Conservation (phyloP, 768 basidiomycete species). For the Rossbeevera mucosa region DNA sequence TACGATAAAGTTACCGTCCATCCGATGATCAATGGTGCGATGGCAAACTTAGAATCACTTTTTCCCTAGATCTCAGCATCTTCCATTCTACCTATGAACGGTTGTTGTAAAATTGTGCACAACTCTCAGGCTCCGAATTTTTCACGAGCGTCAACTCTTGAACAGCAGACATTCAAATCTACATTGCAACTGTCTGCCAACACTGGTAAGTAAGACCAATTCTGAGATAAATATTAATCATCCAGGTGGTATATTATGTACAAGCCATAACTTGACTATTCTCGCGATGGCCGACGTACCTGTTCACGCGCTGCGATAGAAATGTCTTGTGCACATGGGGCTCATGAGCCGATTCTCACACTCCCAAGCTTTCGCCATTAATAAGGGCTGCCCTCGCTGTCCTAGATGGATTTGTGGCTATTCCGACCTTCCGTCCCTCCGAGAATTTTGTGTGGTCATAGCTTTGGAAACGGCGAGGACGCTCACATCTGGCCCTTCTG, state of each 20-base stretch:
- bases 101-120: not conserved
- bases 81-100: not conserved
- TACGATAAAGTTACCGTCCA: conserved; percentile 1
- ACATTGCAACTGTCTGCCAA: not conserved
- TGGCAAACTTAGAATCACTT: conserved; percentile 1
- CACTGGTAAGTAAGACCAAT: not conserved
- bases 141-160: not conserved
- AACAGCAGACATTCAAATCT: not conserved
- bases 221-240: not conserved
- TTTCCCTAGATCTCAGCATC: not conserved
- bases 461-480: not conserved
- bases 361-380: not conserved
- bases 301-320: conserved; percentile 10
- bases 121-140: not conserved
- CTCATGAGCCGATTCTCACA: conserved; percentile 2
- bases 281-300: not conserved
- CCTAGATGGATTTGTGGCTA: not conserved
- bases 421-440: not conserved
- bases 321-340: conserved; percentile 6
- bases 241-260: not conserved
- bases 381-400: conserved; percentile 3
- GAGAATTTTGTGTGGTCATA: not conserved
- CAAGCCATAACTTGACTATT: not conserved
- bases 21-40: conserved; percentile 1
- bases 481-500: not conserved